Evolutionary conservation across 2,329 filamentous ascomycete species (phyloP), one percentile per base, ranked within the genome.

Genomic region (Coniochaeta hoffmannii): DNA sequence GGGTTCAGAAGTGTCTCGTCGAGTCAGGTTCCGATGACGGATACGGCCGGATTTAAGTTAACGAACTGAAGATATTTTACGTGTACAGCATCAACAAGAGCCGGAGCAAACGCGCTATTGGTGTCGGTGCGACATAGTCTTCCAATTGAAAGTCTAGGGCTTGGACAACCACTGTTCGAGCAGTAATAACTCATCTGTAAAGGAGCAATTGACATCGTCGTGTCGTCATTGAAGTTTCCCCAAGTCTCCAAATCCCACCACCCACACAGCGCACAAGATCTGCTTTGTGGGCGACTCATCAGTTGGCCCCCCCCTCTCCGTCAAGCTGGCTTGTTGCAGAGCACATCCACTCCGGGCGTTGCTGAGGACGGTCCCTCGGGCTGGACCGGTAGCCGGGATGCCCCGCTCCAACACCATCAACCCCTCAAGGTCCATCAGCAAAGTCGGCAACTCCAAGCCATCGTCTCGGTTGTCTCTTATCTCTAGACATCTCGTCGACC

Each of bases 401-500:
- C 64, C 66, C 66, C 66, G 62, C 64, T 59, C 58, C 54, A 60
- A 56, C 55, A 53, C 15, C 24, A 51, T 46, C 41, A 46, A 28
- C 41, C 41, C 41, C 41, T 46, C 41, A 28, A 28, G 41, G 41
- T 46, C 41, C 24, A 26, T 46, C 41, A 46, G 22, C 41, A 46
- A 28, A 19, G 22, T 28, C 41, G 41, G 22, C 41, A 15, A 46
- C 50, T 53, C 50, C 31, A 36, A 58, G 36, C 53, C 61, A 59
- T 61, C 65, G 59, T 61, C 62, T 57, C 63, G 70, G 50, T 63
- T 73, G 19, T 71, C 70, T 53, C 64, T 68, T 50, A 70, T 73
- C 59, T 65, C 69, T n/a, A 61, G 68, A 60, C 71, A 73, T 55
- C 63, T 73, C 62, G 64, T 60, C 60, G 63, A 59, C 59, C 64